A percentile compares a stretch with the other conserved stretches of the same genome.
Conservation (phyloP, 805 yeast species). For the Starmerella sp. region DNA sequence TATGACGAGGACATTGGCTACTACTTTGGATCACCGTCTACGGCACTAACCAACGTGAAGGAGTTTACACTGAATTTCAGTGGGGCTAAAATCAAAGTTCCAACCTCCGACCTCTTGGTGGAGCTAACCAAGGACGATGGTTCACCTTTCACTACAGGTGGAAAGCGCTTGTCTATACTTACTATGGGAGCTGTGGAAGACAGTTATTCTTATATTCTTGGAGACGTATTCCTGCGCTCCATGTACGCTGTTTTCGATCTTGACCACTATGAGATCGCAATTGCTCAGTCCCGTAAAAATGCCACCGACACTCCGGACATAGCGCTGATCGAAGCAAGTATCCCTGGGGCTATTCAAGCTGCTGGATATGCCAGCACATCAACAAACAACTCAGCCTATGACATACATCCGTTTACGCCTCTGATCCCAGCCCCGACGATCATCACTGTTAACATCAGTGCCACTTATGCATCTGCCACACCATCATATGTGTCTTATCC, state of each 20-base stretch:
- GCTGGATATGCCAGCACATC: constrained; percentile 14
- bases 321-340: constrained; percentile 10
- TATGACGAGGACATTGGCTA: constrained; percentile 33
- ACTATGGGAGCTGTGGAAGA: constrained; percentile 24
- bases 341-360: constrained; percentile 16
- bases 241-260: constrained; percentile 66
- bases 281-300: constrained; percentile 40
- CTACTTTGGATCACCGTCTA: constrained; percentile 24
- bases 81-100: constrained; percentile 22
- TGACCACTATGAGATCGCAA: constrained; percentile 44
- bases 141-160: constrained; percentile 28
- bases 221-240: constrained; percentile 54
- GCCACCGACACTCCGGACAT: constrained; percentile 10
- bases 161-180: constrained; percentile 21
- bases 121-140: constrained; percentile 13
- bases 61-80: constrained; percentile 30
- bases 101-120: constrained; percentile 15
- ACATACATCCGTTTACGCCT: constrained; percentile 2
- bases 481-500: too few species aligned
- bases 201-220: constrained; percentile 37
- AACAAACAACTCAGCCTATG: constrained; percentile 10
- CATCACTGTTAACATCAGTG: not conserved
- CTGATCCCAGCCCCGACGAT: constrained; percentile 3
- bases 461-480: not conserved
- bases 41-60: constrained; percentile 23